Base-by-base conservation (phyloP, 805 yeast genomes). In the Lipomyces chichibuensis region DNA sequence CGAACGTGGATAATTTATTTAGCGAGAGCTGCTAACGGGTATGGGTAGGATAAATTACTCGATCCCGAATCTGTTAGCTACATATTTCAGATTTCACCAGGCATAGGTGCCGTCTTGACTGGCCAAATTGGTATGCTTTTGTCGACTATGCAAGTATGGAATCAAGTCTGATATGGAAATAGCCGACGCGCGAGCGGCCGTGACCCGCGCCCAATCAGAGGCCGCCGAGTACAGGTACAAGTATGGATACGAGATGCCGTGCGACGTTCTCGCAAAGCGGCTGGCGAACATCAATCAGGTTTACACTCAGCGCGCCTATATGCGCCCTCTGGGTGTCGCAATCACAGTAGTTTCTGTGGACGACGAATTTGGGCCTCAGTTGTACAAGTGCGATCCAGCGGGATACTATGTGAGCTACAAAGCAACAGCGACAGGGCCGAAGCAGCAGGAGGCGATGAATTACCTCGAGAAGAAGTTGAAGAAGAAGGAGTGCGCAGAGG, bases 291-390 rank as follows among this genome's bases (percentile, higher is more conserved):
- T 92, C 76, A 90, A 97, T 60, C 99, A 95, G 82, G 86, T 95
- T 70, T 95, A 92, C 79, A 95, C 99, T 54, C 99, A 95, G 80
- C 85, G 98, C 77, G 98, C 98, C 11, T 94, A 94, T 79, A 95
- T 95, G 98, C 87, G 99, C 80, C 99, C 99, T 32, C 83, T 92
- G 72, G 99, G 99, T 51, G 97, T 94, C 67, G 91, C 97, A 35
- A 84, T 92, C 76, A 92, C 97, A 32, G 89, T 94, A 75, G 84
- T 92, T 66, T 87, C 96, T 57, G 88, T 90, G 65, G 98, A 92
- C 78, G 97, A 92, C 76, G 96, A 89, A 79, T 78, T 82, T 63
- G 99, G 98, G 0, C 97, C 99, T 33, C 87, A 88, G 74, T 84
- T 95, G 67, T 92, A 85, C 82, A 95, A 94, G 82, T 88, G 95